Percentiles rank a stretch among this genome's conserved stretches.
Evolutionary conservation across 352 stramenopile genomes (phyloP).

Genomic region (Phytopythium cucurbitacearum): DNA sequence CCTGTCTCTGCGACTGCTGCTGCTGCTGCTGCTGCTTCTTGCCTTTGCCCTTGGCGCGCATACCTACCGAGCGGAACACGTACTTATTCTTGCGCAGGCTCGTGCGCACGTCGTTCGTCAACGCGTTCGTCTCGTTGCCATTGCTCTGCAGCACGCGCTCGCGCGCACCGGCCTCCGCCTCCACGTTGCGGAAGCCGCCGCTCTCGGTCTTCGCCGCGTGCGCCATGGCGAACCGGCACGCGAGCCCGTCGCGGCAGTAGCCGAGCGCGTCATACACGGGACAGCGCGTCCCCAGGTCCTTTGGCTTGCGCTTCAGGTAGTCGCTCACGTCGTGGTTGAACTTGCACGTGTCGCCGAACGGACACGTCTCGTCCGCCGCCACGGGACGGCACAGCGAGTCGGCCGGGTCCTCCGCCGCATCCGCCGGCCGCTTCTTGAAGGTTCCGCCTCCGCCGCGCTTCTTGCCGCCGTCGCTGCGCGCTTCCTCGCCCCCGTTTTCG

Average conservation of each 20-base stretch:
- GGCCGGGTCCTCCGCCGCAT: constrained; percentile 54
- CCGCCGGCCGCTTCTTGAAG: constrained; percentile 85
- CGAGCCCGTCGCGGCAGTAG: constrained; percentile 91
- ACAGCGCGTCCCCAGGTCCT: constrained; percentile 75
- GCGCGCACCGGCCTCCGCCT: constrained; percentile 21
- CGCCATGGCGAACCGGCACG: constrained; percentile 86
- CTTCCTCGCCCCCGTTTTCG: constrained; percentile 5
- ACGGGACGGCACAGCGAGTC: constrained; percentile 65
- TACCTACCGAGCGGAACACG: constrained; percentile 79
- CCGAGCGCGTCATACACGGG: constrained; percentile 78
- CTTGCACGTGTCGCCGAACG: constrained; percentile 78
- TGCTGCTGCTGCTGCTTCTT: constrained; percentile 31
- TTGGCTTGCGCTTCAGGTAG: constrained; percentile 84
- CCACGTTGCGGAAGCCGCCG: constrained; percentile 42
- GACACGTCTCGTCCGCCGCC: constrained; percentile 53
- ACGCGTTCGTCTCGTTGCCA: constrained; percentile 70
- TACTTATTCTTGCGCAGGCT: constrained; percentile 93
- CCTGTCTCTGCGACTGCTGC: constrained; percentile 17
- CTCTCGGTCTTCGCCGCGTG: constrained; percentile 72
- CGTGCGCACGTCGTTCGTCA: constrained; percentile 78
- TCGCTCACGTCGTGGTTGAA: constrained; percentile 82
- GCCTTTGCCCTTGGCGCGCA: constrained; percentile 40
- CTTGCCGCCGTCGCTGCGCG: constrained; percentile 13
- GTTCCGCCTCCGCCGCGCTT: constrained; percentile 42
- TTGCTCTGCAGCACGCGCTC: constrained; percentile 11